A percentile compares a stretch with the other conserved stretches of the same genome.
These are phyloP conservation scores for Paraconiothyrium sp. DNA, from an alignment of 2,329 filamentous ascomycete genomes.

Conservation along the genomic window DNA sequence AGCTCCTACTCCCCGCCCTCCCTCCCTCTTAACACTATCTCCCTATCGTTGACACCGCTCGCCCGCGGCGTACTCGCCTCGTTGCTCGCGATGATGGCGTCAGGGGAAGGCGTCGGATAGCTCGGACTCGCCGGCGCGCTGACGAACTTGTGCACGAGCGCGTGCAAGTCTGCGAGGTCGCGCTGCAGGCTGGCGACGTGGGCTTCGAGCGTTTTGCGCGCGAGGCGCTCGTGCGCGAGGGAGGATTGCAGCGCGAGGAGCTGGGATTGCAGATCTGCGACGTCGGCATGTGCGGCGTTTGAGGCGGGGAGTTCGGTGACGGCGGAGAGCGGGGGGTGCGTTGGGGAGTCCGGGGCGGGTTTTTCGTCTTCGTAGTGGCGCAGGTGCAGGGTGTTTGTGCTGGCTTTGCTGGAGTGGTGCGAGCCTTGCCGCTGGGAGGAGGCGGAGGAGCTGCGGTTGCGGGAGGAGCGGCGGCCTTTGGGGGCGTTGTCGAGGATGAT, in stretches of 20 bases:
- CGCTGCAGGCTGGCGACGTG: slow-evolving; percentile 43
- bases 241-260: slow-evolving; percentile 37
- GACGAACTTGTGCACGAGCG: slow-evolving; percentile 41
- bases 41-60: background rate
- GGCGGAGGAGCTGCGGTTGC: slow-evolving; percentile 41
- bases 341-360: slow-evolving; percentile 8
- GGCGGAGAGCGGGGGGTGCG: slow-evolving; percentile 21
- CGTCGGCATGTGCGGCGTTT: background rate
- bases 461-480: slow-evolving; percentile 39
- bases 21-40: slow-evolving; percentile 11
- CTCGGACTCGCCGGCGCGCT: slow-evolving; percentile 27
- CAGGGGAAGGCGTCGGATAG: slow-evolving; percentile 48
- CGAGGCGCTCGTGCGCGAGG: slow-evolving; percentile 41
- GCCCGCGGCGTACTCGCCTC: slow-evolving; percentile 43
- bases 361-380: slow-evolving; percentile 11
- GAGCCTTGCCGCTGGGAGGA: slow-evolving; percentile 18
- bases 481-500: slow-evolving; percentile 51
- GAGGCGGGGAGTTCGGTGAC: slow-evolving; percentile 21
- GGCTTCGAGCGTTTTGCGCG: slow-evolving; percentile 45
- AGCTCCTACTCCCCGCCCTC: slow-evolving; percentile 8
- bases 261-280: slow-evolving; percentile 17
- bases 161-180: slow-evolving; percentile 43
- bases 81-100: slow-evolving; percentile 32
- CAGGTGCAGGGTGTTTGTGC: slow-evolving; percentile 13
- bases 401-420: slow-evolving; percentile 18